Percentiles rank a stretch among this genome's conserved stretches.
Conservation (phyloP, 495 filamentous ascomycete species). For the Lindgomyces ingoldianus region DNA sequence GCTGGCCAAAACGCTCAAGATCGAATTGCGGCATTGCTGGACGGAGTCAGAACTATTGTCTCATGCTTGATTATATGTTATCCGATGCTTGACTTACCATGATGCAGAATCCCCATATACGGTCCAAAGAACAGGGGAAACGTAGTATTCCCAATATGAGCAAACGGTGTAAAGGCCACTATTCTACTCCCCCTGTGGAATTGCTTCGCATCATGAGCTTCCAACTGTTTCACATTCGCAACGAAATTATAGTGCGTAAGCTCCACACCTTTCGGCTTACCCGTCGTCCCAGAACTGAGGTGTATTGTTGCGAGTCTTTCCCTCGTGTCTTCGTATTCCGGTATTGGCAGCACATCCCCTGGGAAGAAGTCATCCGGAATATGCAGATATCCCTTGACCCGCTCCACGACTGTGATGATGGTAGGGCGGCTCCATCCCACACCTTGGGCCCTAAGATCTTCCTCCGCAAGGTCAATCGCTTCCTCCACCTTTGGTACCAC, state of each 20-base stretch:
- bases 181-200: conserved; percentile 37
- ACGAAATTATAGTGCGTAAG: conserved; percentile 33
- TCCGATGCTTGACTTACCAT: too few relatives aligned
- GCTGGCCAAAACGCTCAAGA: conserved; percentile 21
- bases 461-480: conserved; percentile 8
- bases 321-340: conserved; percentile 40
- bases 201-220: conserved; percentile 41
- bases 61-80: too few relatives aligned
- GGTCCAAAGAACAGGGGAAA: conserved; percentile 41
- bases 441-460: not conserved
- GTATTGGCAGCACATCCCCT: conserved; percentile 40
- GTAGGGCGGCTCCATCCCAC: conserved; percentile 3
- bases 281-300: conserved; percentile 28
- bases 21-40: conserved; percentile 25
- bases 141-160: conserved; percentile 47
- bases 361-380: conserved; percentile 23
- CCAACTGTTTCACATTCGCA: conserved; percentile 39
- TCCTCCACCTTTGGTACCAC: conserved; percentile 14
- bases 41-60: too few relatives aligned
- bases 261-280: conserved; percentile 30
- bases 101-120: conserved; percentile 23
- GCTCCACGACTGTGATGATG: conserved; percentile 22
- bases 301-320: conserved; percentile 25
- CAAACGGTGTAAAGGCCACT: conserved; percentile 47
- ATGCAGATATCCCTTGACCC: not conserved